Conservation (phyloP, 768 basidiomycete species). For the Xerocomellus amylosporus region DNA sequence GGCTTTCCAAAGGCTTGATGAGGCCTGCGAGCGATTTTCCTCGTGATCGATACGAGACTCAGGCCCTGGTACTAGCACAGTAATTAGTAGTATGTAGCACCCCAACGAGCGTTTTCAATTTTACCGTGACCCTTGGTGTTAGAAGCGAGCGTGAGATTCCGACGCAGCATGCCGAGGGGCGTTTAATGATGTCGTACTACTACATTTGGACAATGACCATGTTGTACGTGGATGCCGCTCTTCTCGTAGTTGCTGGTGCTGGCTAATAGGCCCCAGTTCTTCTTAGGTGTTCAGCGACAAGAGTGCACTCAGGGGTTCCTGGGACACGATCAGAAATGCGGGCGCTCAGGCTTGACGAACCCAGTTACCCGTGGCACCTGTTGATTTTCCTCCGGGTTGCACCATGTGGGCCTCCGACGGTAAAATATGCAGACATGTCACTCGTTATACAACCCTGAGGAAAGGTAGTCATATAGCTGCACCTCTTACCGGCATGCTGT, state of each 20-base stretch:
- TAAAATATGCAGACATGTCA: neutral
- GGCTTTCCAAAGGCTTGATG: no score
- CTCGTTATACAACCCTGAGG: constrained; percentile 13
- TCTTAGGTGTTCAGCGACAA: neutral
- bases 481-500: neutral
- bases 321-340: neutral
- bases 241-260: neutral
- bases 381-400: neutral
- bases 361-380: neutral
- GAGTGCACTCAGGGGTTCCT: neutral
- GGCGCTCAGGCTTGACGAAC: neutral
- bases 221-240: neutral
- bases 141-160: no score
- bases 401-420: neutral
- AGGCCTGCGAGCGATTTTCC: no score
- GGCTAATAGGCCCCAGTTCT: no score
- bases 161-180: no score
- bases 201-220: neutral
- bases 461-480: constrained; percentile 1
- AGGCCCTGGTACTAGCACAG: no score
- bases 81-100: no score
- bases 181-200: no score
- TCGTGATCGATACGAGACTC: no score
- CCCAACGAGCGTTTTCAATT: no score
- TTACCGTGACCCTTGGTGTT: no score